Evolutionary conservation across 108 stramenopile genomes (phyloP), one percentile per base, ranked within the genome.

Genomic region (Pseudonitzschia multistriata): DNA sequence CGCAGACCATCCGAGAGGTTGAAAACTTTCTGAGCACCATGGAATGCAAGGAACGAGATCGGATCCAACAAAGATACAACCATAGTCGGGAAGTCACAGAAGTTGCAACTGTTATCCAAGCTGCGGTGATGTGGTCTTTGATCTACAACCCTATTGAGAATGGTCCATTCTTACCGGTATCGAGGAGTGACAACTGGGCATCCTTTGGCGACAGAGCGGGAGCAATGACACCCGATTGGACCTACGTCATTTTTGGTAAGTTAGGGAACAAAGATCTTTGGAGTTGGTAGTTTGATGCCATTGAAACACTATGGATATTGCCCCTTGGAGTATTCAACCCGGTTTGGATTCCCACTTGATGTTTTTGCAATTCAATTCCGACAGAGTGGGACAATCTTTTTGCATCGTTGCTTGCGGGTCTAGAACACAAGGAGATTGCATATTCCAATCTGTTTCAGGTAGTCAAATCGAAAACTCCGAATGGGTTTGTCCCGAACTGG

Each of bases 401-500:
- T 64, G 63, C 63, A 27, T 64, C 63, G 22, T 36, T 64, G 19
- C 22, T 64, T 6, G 63, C 63, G n/a, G 63, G 63, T 21, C 39
- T 64, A 11, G 36, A 39, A 6, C 37, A 69, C 37, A 55, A 57
- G 25, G 31, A 69, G 1, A 29, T 69, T n/a, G 68, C 68, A 7
- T 69, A 69, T 69, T 55, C 68, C 19, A 69, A 52, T 57, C 33
- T 69, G 39, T 47, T 73, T 59, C 70, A 65, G 64, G 45, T 68
- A 0, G 67, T 78, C 40, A 49, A 55, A 28, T 67, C 71, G 22
- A 72, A 72, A 60, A 73, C 72, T 14, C 36, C 54, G 11, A 37
- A 33, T 1, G 77, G 77, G 48, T 78, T 72, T 33, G 27, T 78
- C 22, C 71, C 77, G 10, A 78, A 78, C 37, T 78, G 31, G 28